Evolutionary conservation across 2,329 filamentous ascomycete species (phyloP).

Genomic region (Aureobasidium lini): DNA sequence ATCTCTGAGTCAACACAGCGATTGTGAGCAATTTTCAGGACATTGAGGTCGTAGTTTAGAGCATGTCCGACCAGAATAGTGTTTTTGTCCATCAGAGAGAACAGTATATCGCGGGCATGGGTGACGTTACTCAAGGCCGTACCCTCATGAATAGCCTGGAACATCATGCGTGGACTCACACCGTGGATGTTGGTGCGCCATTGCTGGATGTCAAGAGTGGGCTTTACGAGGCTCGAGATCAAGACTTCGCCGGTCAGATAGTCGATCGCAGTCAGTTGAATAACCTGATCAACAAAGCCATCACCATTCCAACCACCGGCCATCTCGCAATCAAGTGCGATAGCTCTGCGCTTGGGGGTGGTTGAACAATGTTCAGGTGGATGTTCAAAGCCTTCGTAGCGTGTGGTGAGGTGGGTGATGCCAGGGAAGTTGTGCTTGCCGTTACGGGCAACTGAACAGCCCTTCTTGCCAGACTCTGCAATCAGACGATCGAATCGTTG

Average conservation of each 20-base stretch:
- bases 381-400: not conserved
- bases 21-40: not conserved
- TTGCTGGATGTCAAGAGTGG: not conserved
- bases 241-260: slow-evolving; percentile 1
- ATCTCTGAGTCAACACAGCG: slow-evolving; percentile 2
- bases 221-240: not conserved
- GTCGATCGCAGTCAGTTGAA: slow-evolving; percentile 2
- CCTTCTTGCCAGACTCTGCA: not conserved
- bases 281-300: not conserved
- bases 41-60: slow-evolving; percentile 3
- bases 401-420: not conserved
- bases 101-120: not conserved
- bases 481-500: not conserved
- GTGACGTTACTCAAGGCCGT: not conserved
- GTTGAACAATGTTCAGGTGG: not conserved
- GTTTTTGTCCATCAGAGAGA: not conserved
- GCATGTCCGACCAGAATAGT: slow-evolving; percentile 8
- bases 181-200: slow-evolving; percentile 5
- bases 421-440: not conserved
- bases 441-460: not conserved
- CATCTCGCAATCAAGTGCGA: slow-evolving; percentile 4
- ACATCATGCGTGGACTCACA: not conserved
- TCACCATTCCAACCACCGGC: not conserved
- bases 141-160: not conserved
- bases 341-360: not conserved